Conservation (phyloP, 257 asterid genomes). For the Solanum pinnatisectum region DNA sequence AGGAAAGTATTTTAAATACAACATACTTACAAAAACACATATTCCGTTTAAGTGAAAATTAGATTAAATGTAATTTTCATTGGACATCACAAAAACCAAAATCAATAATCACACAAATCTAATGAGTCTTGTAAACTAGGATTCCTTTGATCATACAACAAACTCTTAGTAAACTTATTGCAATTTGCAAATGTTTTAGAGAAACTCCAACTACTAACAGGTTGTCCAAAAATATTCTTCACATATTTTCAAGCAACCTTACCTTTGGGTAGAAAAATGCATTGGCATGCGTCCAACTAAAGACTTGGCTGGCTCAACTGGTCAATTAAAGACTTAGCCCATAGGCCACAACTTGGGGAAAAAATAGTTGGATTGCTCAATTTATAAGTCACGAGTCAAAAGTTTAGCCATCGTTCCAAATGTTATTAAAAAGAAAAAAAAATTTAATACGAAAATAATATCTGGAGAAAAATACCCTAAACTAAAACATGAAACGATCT, state of each 20-base stretch:
- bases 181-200: not conserved
- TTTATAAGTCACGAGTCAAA: not conserved
- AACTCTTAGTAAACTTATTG: not conserved
- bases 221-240: not conserved
- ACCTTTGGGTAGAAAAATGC: not conserved
- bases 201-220: not conserved
- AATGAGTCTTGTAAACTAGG: not conserved
- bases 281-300: conserved; percentile 1
- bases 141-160: not conserved
- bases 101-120: not conserved
- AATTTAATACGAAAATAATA: too few species aligned
- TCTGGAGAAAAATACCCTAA: too few species aligned
- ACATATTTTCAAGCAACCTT: not conserved
- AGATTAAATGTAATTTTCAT: too few species aligned
- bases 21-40: too few species aligned
- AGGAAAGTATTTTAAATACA: not conserved
- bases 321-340: not conserved
- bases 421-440: not conserved
- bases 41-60: too few species aligned
- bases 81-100: not conserved
- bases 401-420: not conserved
- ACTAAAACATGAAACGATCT: too few species aligned
- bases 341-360: not conserved
- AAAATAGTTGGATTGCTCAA: not conserved
- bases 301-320: not conserved